These are phyloP conservation scores for Juglanconis sp. DNA, from an alignment of 2,329 filamentous ascomycete genomes.

Conservation along the genomic window DNA sequence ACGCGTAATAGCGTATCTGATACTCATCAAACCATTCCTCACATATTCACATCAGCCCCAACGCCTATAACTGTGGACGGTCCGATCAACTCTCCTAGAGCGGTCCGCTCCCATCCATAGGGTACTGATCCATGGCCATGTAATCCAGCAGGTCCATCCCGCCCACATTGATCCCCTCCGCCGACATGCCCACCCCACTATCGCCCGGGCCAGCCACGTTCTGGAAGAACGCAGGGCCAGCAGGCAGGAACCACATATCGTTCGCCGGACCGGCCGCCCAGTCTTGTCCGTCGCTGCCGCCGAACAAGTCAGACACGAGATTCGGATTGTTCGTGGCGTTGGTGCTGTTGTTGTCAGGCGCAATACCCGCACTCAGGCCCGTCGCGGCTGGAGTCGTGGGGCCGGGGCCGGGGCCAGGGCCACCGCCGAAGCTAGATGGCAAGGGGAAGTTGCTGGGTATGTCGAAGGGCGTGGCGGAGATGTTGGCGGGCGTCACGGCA, in stretches of 20 bases:
- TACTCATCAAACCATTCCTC: neutral
- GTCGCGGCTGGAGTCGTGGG: constrained; percentile 46
- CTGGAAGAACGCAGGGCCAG: constrained; percentile 62
- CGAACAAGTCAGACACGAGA: constrained; percentile 35
- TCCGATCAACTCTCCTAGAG: neutral
- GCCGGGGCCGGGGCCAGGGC: constrained; percentile 34
- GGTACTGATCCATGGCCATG: constrained; percentile 59
- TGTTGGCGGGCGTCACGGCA: constrained; percentile 45
- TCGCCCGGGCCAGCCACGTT: constrained; percentile 55
- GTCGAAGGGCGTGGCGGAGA: constrained; percentile 64
- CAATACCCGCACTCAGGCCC: constrained; percentile 19
- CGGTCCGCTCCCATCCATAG: constrained; percentile 23
- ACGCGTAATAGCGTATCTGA: neutral
- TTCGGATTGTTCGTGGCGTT: constrained; percentile 22
- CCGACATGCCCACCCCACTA: constrained; percentile 57
- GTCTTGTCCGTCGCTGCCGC: constrained; percentile 38
- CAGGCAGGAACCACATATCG: constrained; percentile 66
- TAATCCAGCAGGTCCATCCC: constrained; percentile 66
- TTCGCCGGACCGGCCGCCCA: constrained; percentile 50
- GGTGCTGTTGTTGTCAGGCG: constrained; percentile 31
- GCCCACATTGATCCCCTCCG: constrained; percentile 64
- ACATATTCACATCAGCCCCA: neutral
- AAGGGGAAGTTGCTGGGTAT: constrained; percentile 55
- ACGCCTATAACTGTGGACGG: neutral
- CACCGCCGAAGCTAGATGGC: constrained; percentile 37